A percentile compares a stretch with the other conserved stretches of the same genome.
Evolutionary conservation across 1,284 basidiomycete genomes (phyloP).

Genomic region (Entoloma clypeatum): DNA sequence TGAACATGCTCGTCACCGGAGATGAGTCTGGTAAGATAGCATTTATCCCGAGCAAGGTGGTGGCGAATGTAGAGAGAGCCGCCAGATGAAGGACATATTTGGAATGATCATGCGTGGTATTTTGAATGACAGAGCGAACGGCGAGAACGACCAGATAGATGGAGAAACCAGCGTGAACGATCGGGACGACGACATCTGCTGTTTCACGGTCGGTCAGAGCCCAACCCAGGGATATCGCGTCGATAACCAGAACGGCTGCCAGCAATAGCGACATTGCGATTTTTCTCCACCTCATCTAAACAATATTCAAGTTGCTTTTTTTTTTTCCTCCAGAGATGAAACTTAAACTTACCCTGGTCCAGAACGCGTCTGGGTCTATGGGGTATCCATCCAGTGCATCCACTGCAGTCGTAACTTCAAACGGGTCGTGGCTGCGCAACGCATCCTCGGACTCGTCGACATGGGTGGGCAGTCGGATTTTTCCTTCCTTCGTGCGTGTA

Average conservation of each 20-base stretch:
- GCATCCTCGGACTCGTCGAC: constrained; percentile 33
- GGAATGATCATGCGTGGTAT: constrained; percentile 50
- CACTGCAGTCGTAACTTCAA: constrained; percentile 70
- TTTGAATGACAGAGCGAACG: constrained; percentile 49
- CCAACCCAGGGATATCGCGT: constrained; percentile 53
- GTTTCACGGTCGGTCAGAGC: constrained; percentile 37
- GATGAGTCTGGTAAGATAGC: constrained; percentile 52
- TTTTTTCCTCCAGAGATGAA: background rate
- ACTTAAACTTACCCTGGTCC: constrained; percentile 53
- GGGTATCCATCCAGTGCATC: constrained; percentile 75
- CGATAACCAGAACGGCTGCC: constrained; percentile 43
- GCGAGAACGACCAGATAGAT: constrained; percentile 58
- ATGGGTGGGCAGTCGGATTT: constrained; percentile 52
- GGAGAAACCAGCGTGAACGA: constrained; percentile 54
- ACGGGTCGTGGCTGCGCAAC: constrained; percentile 53
- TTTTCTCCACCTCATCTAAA: constrained; percentile 57
- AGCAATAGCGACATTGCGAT: constrained; percentile 44
- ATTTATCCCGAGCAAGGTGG: constrained; percentile 43
- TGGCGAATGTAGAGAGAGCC: constrained; percentile 51
- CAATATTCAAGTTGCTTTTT: background rate
- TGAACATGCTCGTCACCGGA: constrained; percentile 22
- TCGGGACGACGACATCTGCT: constrained; percentile 36
- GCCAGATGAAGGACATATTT: constrained; percentile 65
- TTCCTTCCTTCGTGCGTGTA: constrained; percentile 41
- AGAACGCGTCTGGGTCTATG: constrained; percentile 69